Conservation (phyloP, 345 rosid genomes). For the Camelina sativa region DNA sequence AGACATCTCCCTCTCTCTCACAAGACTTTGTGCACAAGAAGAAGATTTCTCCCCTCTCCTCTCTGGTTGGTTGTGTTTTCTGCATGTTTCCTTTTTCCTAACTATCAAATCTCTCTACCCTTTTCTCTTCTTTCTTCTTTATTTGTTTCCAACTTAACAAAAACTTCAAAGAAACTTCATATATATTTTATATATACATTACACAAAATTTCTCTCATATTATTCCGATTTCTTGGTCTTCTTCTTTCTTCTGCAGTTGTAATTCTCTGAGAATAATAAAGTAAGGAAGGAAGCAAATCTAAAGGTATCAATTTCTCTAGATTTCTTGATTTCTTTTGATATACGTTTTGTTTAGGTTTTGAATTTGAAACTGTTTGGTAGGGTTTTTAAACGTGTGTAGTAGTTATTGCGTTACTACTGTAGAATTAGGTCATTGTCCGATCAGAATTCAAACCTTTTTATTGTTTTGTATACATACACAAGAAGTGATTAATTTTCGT, state of each 20-base stretch:
- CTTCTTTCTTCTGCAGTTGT: background rate
- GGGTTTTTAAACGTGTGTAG: slow-evolving; percentile 18
- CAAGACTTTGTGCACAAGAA: slow-evolving; percentile 22
- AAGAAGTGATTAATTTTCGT: no score
- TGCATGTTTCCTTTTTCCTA: slow-evolving; percentile 29
- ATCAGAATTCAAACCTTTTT: no score
- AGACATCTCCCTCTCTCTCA: background rate
- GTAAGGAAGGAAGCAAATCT: slow-evolving; percentile 8
- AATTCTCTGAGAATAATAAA: slow-evolving; percentile 3
- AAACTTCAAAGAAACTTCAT: background rate
- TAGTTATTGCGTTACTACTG: slow-evolving; percentile 13
- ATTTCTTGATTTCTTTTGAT: background rate
- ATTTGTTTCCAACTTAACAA: slow-evolving; percentile 13
- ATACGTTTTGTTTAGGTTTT: slow-evolving; percentile 22
- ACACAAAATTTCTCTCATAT: background rate
- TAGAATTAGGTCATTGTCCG: slow-evolving; percentile 25
- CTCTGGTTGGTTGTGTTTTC: background rate
- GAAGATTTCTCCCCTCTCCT: slow-evolving; percentile 28
- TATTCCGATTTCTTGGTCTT: background rate
- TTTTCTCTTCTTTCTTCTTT: slow-evolving; percentile 33
- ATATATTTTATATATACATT: background rate
- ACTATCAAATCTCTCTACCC: slow-evolving; percentile 21
- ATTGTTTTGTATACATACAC: no score
- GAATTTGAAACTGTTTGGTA: slow-evolving; percentile 19
- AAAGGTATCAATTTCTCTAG: slow-evolving; percentile 26